A percentile compares a stretch with the other conserved stretches of the same genome.
These are phyloP conservation scores for Periconia sp. DNA, from an alignment of 2,329 filamentous ascomycete genomes.

Conservation along the genomic window DNA sequence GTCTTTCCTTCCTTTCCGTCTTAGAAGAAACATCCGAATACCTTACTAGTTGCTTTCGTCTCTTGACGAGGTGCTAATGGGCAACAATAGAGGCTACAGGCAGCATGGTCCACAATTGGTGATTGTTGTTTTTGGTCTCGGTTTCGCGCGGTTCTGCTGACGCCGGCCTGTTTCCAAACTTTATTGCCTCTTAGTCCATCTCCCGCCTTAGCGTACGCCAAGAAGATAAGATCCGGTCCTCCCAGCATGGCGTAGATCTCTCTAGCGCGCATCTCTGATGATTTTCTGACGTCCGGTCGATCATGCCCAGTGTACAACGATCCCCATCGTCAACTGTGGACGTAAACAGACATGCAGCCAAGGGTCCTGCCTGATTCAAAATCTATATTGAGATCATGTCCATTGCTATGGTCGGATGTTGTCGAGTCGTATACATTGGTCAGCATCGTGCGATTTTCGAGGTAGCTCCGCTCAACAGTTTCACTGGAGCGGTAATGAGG, in stretches of 20 bases:
- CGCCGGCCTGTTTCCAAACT: slow-evolving; percentile 1
- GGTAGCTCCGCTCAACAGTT: no score
- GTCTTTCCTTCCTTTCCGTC: neutral
- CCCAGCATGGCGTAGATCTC: slow-evolving; percentile 2
- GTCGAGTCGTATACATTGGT: no score
- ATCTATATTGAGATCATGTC: no score
- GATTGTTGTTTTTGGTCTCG: neutral
- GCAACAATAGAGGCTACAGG: neutral
- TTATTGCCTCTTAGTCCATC: slow-evolving; percentile 2
- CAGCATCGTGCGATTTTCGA: no score
- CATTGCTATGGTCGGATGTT: no score
- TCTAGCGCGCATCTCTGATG: neutral
- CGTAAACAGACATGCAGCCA: no score
- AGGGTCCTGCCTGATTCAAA: no score
- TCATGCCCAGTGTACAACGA: neutral
- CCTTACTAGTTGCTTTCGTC: neutral
- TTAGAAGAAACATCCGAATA: neutral
- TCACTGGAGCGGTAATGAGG: no score
- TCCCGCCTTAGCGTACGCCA: neutral
- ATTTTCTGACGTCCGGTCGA: slow-evolving; percentile 1
- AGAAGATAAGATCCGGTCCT: neutral
- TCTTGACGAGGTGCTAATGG: neutral
- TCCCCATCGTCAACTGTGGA: no score
- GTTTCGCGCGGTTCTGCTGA: neutral
- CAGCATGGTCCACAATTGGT: neutral